Evolutionary conservation across 768 basidiomycete genomes (phyloP).

Genomic region (Amyloporia xantha): DNA sequence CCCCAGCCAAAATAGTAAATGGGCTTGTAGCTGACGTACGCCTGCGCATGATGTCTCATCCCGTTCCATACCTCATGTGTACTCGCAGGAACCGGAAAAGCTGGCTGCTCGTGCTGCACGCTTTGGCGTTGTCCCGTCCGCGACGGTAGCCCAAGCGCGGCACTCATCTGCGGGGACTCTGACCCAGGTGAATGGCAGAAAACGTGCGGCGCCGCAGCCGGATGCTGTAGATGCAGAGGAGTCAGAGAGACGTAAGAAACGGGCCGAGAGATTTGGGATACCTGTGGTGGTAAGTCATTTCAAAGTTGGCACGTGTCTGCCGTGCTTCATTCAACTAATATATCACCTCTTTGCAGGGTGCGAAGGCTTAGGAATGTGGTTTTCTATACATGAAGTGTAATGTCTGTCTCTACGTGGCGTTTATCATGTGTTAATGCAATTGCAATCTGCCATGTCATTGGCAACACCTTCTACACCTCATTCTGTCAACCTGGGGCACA

Average conservation of each 20-base stretch:
- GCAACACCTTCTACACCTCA: too few relatives aligned
- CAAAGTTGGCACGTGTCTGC: neutral
- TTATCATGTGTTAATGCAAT: too few relatives aligned
- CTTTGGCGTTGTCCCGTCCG: constrained; percentile 33
- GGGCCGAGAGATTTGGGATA: constrained; percentile 59
- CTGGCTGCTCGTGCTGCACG: constrained; percentile 48
- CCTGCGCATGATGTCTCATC: too few relatives aligned
- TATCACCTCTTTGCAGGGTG: neutral
- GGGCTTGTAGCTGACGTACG: too few relatives aligned
- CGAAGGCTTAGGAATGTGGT: neutral
- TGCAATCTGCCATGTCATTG: too few relatives aligned
- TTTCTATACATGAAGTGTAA: too few relatives aligned
- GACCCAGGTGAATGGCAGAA: constrained; percentile 14
- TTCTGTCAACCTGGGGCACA: too few relatives aligned
- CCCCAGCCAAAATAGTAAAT: too few relatives aligned
- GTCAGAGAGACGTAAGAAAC: constrained; percentile 47
- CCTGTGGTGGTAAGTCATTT: constrained; percentile 8
- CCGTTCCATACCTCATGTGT: too few relatives aligned
- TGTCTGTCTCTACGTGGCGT: too few relatives aligned
- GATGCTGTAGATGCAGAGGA: constrained; percentile 51
- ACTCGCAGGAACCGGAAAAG: constrained; percentile 40
- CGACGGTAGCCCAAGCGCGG: constrained; percentile 3
- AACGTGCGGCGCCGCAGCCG: constrained; percentile 28
- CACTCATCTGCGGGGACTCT: neutral
- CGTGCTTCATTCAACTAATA: neutral